phyloP scores from a whole-genome alignment of 176 grass and related monocot species.

The Alopecurus myosuroides region DNA sequence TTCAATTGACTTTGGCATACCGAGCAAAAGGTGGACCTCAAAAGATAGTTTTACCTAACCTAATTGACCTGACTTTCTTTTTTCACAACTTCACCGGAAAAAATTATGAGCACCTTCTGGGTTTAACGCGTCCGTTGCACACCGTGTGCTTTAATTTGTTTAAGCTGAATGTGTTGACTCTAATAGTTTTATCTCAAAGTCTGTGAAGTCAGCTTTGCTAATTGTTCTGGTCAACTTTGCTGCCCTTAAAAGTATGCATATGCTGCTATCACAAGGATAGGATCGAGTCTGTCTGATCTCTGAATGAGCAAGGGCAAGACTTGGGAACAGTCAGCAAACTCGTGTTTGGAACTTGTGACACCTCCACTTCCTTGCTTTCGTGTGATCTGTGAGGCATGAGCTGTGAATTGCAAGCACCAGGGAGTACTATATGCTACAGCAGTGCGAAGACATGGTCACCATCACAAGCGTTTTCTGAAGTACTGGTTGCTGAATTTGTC shows the following conservation, averaged over 20 bases:
- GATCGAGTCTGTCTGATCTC: constrained; percentile 12
- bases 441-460: not conserved
- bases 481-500: not conserved
- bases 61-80: not conserved
- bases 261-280: not conserved
- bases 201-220: not conserved
- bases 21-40: not conserved
- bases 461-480: not conserved
- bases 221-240: constrained; percentile 19
- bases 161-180: not conserved
- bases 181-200: not conserved
- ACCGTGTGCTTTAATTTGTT: not conserved
- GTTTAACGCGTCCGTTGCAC: not conserved
- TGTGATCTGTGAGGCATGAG: not conserved
- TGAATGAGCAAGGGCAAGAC: constrained; percentile 1
- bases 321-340: constrained; percentile 4
- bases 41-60: constrained; percentile 7
- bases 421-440: not conserved
- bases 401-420: not conserved
- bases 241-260: not conserved
- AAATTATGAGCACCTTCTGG: not conserved
- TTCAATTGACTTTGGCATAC: not conserved
- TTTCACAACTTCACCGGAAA: not conserved
- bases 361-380: no score
- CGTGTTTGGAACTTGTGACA: not conserved